These are phyloP conservation scores for Astraeus odoratus DNA, from an alignment of 768 basidiomycete genomes.

Conservation along the genomic window DNA sequence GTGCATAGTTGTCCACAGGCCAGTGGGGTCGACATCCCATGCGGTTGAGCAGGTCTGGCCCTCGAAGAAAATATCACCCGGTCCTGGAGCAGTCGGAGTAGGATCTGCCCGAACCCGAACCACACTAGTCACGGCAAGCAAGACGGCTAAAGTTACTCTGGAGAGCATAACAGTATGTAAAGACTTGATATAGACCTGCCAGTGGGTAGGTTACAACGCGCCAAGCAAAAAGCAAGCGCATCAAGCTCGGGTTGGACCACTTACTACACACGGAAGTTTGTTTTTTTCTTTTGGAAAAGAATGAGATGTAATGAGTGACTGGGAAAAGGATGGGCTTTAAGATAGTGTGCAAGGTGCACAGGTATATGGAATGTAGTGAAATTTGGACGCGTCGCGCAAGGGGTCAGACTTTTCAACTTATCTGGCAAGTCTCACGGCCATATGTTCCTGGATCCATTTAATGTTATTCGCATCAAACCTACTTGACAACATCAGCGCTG, in stretches of 20 bases:
- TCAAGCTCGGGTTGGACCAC: neutral
- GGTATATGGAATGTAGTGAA: neutral
- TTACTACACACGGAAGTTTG: no score
- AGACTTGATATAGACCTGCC: neutral
- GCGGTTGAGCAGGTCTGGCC: conserved; percentile 48
- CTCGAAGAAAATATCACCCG: conserved; percentile 49
- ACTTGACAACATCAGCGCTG: no score
- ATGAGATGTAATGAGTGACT: conserved; percentile 8
- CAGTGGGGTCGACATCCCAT: conserved; percentile 56
- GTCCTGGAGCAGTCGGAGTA: conserved; percentile 51
- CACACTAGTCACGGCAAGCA: conserved; percentile 27
- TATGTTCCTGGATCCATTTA: no score
- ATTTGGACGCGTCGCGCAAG: neutral
- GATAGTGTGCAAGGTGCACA: neutral
- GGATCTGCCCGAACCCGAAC: conserved; percentile 47
- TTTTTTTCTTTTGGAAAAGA: neutral
- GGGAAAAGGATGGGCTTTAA: conserved; percentile 1
- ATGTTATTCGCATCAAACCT: no score
- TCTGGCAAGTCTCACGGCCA: no score
- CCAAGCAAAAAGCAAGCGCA: neutral
- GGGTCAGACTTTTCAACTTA: no score
- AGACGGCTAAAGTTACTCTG: conserved; percentile 9
- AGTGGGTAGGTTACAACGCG: no score
- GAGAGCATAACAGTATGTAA: conserved; percentile 17
- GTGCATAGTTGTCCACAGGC: conserved; percentile 61